phyloP scores from a whole-genome alignment of 306 rosid species.

The Ceratonia siliqua region DNA sequence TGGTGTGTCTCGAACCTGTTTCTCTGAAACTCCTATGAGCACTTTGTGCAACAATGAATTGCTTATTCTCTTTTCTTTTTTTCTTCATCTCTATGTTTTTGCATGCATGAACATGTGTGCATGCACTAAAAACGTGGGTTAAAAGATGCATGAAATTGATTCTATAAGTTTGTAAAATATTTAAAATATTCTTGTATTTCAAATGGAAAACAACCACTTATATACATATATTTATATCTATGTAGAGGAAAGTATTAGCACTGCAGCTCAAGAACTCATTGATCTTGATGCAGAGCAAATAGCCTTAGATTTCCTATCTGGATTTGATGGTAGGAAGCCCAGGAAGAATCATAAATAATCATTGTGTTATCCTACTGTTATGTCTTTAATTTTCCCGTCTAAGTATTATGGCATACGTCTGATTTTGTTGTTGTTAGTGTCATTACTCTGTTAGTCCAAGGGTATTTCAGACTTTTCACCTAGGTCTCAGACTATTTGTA shows the following conservation, averaged over 20 bases:
- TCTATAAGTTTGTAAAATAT: background rate
- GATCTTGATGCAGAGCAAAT: no score
- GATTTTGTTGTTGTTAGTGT: no score
- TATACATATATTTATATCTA: background rate
- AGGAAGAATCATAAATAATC: no score
- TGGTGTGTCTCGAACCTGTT: constrained; percentile 14
- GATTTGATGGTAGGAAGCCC: no score
- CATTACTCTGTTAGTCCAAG: no score
- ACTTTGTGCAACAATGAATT: background rate
- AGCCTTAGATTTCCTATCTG: no score
- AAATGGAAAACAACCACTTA: background rate
- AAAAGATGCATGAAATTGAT: background rate
- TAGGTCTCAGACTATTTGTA: no score
- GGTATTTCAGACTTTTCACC: no score
- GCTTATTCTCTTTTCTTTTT: background rate
- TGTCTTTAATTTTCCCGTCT: no score
- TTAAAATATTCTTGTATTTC: background rate
- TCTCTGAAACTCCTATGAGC: background rate
- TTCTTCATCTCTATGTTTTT: background rate
- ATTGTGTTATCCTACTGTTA: no score
- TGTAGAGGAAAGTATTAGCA: background rate
- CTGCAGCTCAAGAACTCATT: constrained; percentile 15
- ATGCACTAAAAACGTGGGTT: background rate
- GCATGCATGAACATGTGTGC: background rate
- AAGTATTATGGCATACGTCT: no score